These are phyloP conservation scores for Castanopsis chinensis DNA, from an alignment of 306 rosid genomes.

Conservation along the genomic window DNA sequence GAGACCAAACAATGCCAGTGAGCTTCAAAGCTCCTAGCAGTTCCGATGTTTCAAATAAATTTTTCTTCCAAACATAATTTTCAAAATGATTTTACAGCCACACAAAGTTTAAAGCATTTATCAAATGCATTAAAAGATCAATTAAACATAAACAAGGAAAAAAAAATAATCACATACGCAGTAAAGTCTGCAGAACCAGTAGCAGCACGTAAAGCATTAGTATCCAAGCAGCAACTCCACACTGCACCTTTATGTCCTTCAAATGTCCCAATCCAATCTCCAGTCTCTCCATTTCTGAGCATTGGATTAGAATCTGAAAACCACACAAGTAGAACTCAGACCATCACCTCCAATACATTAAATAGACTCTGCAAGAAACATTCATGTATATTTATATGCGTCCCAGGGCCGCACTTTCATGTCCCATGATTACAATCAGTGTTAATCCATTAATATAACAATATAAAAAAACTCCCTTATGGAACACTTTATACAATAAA, in stretches of 20 bases:
- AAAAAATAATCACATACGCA: slow-evolving; percentile 47
- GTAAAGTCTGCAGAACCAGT: slow-evolving; percentile 97
- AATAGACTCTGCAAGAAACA: background rate
- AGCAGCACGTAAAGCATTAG: slow-evolving; percentile 92
- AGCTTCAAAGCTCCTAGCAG: too few species aligned
- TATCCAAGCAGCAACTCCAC: slow-evolving; percentile 98
- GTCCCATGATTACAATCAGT: background rate
- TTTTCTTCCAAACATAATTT: background rate
- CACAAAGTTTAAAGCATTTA: background rate
- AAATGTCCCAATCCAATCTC: slow-evolving; percentile 99
- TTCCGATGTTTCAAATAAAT: background rate
- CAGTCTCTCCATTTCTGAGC: slow-evolving; percentile 98
- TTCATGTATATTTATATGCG: background rate
- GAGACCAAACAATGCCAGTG: too few species aligned
- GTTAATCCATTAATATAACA: background rate
- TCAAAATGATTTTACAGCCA: background rate
- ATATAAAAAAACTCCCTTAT: background rate
- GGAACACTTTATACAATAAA: too few species aligned
- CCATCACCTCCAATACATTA: background rate
- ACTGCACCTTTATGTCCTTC: slow-evolving; percentile 99
- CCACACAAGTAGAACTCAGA: slow-evolving; percentile 1
- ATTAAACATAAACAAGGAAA: background rate
- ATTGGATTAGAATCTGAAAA: slow-evolving; percentile 83
- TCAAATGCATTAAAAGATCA: background rate
- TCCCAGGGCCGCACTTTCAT: background rate